These are phyloP conservation scores for Ramicandelaber brevisporus DNA, from an alignment of 192 early-diverging fungal genomes.

Conservation along the genomic window DNA sequence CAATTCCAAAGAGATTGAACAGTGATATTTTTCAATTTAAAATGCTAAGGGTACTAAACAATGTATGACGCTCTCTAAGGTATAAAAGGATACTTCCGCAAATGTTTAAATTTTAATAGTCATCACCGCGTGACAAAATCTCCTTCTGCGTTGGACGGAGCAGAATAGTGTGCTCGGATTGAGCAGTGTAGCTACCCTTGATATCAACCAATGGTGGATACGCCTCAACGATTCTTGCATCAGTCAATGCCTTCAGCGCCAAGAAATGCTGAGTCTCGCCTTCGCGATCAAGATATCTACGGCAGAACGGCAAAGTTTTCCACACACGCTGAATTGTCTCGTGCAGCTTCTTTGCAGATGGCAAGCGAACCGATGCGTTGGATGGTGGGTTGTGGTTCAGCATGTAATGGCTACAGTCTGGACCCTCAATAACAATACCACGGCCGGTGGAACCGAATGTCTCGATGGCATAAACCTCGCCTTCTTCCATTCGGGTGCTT, in stretches of 20 bases:
- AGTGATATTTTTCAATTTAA: too few species aligned
- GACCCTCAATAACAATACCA: constrained; percentile 70
- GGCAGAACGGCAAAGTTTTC: constrained; percentile 85
- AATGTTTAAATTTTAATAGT: constrained; percentile 24
- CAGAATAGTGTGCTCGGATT: constrained; percentile 88
- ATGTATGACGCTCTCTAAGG: too few species aligned
- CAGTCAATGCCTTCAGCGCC: constrained; percentile 64
- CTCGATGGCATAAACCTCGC: constrained; percentile 86
- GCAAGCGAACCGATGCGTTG: too few species aligned
- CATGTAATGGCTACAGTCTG: constrained; percentile 76
- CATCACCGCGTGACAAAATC: constrained; percentile 45
- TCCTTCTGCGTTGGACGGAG: constrained; percentile 76
- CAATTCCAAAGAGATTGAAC: too few species aligned
- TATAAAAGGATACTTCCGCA: too few species aligned
- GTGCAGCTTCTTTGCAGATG: constrained; percentile 15
- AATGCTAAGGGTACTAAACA: too few species aligned
- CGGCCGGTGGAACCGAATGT: constrained; percentile 91
- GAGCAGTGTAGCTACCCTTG: constrained; percentile 76
- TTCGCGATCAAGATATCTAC: constrained; percentile 79
- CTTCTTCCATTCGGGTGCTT: constrained; percentile 88
- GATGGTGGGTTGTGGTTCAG: constrained; percentile 8
- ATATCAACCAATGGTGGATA: constrained; percentile 79
- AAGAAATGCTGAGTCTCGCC: constrained; percentile 77
- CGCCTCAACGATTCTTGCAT: constrained; percentile 49
- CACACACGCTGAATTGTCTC: constrained; percentile 51